Evolutionary conservation across 176 grass and related monocot genomes (phyloP).

Genomic region (Triticum dicoccoides): DNA sequence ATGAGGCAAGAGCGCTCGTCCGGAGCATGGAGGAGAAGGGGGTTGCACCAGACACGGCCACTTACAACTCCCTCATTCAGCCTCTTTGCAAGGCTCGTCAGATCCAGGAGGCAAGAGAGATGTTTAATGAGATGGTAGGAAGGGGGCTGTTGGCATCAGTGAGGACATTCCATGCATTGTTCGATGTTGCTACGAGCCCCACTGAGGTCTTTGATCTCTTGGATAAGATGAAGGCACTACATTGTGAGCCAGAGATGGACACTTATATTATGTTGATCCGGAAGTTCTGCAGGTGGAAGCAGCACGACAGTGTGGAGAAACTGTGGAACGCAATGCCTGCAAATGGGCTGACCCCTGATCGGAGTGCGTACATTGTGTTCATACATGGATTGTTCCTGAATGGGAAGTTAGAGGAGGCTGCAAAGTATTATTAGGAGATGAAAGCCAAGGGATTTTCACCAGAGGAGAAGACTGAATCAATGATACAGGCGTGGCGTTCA

Average conservation of each 20-base stretch:
- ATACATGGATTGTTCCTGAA: conserved; percentile 80
- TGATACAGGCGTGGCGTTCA: conserved; percentile 68
- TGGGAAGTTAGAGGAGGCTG: conserved; percentile 60
- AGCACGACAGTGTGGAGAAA: conserved; percentile 61
- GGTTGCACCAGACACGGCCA: conserved; percentile 49
- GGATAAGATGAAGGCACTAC: conserved; percentile 48
- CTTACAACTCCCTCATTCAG: conserved; percentile 74
- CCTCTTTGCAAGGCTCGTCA: conserved; percentile 65
- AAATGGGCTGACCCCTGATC: conserved; percentile 63
- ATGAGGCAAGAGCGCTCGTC: conserved; percentile 59
- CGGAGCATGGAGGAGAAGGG: conserved; percentile 65
- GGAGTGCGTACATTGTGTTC: conserved; percentile 75
- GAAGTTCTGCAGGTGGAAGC: conserved; percentile 73
- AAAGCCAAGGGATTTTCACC: conserved; percentile 66
- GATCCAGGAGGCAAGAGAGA: conserved; percentile 58
- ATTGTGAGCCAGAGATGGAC: conserved; percentile 53
- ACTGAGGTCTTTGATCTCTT: conserved; percentile 66
- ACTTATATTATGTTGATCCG: conserved; percentile 84
- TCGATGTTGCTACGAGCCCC: conserved; percentile 47
- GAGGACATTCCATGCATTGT: conserved; percentile 79
- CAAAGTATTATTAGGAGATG: conserved; percentile 76
- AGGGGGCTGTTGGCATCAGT: conserved; percentile 56
- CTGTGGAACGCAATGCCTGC: conserved; percentile 72
- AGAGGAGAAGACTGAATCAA: conserved; percentile 69
- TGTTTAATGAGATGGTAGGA: conserved; percentile 69